Evolutionary conservation across 495 filamentous ascomycete genomes (phyloP).

Genomic region (Trichocladium uniseriatum): DNA sequence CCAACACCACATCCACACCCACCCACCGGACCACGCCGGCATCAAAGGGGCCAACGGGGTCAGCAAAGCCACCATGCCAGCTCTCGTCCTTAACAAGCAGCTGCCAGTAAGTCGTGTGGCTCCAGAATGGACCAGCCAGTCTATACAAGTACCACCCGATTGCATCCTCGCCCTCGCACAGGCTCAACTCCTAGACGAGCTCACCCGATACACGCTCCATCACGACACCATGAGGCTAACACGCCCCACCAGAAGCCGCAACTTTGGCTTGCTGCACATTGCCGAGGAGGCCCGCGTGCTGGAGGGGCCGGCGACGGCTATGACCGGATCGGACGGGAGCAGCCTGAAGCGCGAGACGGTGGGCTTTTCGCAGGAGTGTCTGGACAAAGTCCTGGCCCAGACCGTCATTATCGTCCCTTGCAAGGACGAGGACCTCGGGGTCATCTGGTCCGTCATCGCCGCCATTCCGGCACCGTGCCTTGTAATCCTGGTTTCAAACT

Average conservation of each 20-base stretch:
- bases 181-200: not conserved
- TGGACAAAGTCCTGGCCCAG: not conserved
- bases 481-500: constrained; percentile 25
- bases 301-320: not conserved
- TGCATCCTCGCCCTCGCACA: no score
- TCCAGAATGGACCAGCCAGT: no score
- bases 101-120: no score
- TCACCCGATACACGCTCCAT: not conserved
- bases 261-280: constrained; percentile 1
- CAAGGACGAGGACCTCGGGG: constrained; percentile 18
- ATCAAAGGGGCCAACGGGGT: no score
- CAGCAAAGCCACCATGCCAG: no score
- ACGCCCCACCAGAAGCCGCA: not conserved
- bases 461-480: constrained; percentile 19
- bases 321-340: no score
- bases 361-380: not conserved
- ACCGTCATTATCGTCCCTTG: constrained; percentile 25
- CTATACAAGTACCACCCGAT: no score
- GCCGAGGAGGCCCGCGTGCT: not conserved
- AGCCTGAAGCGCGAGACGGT: not conserved
- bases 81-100: no score
- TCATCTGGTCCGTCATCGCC: constrained; percentile 14
- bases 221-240: not conserved
- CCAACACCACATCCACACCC: no score
- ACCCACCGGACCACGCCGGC: no score